phyloP scores from a whole-genome alignment of 331 rosid genomes.

The Prunus yedoensis region DNA sequence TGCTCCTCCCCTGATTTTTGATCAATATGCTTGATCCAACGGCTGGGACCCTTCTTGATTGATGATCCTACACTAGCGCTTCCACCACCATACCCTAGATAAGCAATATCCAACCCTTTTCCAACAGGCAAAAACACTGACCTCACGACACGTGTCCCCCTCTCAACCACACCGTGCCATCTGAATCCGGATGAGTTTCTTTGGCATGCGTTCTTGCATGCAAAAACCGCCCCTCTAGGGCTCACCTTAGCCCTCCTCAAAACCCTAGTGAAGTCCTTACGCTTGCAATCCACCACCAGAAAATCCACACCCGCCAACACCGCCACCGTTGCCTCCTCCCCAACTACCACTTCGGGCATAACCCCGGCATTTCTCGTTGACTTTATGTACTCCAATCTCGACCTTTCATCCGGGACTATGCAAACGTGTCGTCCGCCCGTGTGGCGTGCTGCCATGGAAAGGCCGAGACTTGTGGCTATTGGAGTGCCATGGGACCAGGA shows the following conservation, averaged over 20 bases:
- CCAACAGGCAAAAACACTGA: slow-evolving; percentile 77
- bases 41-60: slow-evolving; percentile 35
- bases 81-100: slow-evolving; percentile 52
- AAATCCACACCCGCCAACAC: slow-evolving; percentile 56
- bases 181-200: slow-evolving; percentile 41
- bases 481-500: slow-evolving; percentile 54
- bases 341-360: slow-evolving; percentile 54
- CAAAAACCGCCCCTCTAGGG: slow-evolving; percentile 66
- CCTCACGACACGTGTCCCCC: slow-evolving; percentile 75
- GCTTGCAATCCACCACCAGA: slow-evolving; percentile 66
- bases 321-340: slow-evolving; percentile 34
- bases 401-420: slow-evolving; percentile 61
- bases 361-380: slow-evolving; percentile 40
- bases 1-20: slow-evolving; percentile 78
- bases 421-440: slow-evolving; percentile 84
- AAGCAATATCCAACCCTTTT: slow-evolving; percentile 78
- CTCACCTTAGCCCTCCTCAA: slow-evolving; percentile 47
- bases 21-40: slow-evolving; percentile 79
- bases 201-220: slow-evolving; percentile 71
- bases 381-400: slow-evolving; percentile 42
- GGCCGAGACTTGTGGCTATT: slow-evolving; percentile 64
- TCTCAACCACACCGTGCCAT: slow-evolving; percentile 53
- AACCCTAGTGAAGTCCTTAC: slow-evolving; percentile 61
- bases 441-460: slow-evolving; percentile 70
- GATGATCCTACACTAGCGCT: background rate